Evolutionary conservation across 75 land plant species (phyloP).

Genomic region (Ceratopteris richardii): DNA sequence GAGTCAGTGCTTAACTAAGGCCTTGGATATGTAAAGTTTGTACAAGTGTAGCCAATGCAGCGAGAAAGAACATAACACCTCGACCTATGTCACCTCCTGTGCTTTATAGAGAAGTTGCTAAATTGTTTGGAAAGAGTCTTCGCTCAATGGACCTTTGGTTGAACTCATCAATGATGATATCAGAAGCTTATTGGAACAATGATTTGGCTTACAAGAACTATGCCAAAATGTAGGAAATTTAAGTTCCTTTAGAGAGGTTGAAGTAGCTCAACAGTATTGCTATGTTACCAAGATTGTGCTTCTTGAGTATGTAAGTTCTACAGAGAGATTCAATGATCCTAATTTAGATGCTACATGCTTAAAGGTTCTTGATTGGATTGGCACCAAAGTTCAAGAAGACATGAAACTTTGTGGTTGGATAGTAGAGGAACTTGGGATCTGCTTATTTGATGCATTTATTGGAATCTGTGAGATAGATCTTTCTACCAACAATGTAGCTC

Average conservation of each 20-base stretch:
- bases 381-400: background rate
- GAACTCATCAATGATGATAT: background rate
- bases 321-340: background rate
- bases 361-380: background rate
- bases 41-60: background rate
- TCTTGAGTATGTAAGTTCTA: background rate
- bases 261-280: background rate
- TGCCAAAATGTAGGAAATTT: background rate
- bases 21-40: background rate
- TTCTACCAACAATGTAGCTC: background rate
- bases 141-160: background rate
- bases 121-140: constrained; percentile 1
- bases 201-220: background rate
- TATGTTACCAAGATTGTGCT: background rate
- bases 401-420: constrained; percentile 1
- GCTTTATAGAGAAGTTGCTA: background rate
- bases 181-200: background rate
- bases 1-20: background rate
- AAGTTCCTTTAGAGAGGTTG: background rate
- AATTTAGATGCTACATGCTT: background rate
- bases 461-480: background rate
- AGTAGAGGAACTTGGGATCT: constrained; percentile 16
- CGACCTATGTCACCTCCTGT: background rate
- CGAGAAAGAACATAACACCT: too few relatives aligned
- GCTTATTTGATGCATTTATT: constrained; percentile 8